Evolutionary conservation across 352 stramenopile genomes (phyloP), one percentile per base, ranked within the genome.

Genomic region (Globisporangium okanoganense): DNA sequence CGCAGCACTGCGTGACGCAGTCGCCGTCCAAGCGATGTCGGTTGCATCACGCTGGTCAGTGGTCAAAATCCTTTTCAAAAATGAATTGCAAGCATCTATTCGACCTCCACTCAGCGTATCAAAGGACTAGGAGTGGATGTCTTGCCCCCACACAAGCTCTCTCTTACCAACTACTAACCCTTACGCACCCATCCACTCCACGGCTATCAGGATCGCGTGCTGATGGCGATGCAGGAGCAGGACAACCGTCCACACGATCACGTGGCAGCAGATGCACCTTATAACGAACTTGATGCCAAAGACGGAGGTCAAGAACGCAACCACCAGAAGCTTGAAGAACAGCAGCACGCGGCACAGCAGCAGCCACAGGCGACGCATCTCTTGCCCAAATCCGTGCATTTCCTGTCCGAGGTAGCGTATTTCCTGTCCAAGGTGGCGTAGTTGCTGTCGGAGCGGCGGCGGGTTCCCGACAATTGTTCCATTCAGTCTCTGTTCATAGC

Each of bases 231-330:
- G 36, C 61, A 51, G 22, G 36, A 61, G 14, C 27, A n/a, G 25
- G 20, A 58, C 8, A 1, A 41, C 16, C 9, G 53, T 40, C 38
- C 47, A 61, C 9, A 55, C 33, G 5, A 59, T 16, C n/a, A 86
- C 33, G 47, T 83, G 82, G 24, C 67, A 18, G 18, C 66, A 70
- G 25, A 84, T 64, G 38, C 85, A 86, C 0, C 1, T 41, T 18
- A 41, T 1, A 18, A 41, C 0, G 12, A 69, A 13, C 9, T 78
- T 71, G 51, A 89, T 76, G 38, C 79, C 79, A 56, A 85, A 87
- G 27, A 72, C 50, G 9, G 70, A 77, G 55, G 86, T 79, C 38
- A 86, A 52, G 14, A 61, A 51, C 35, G 83, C 76, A 45, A 90
- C 78, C 7, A 78, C 29, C n/a, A 80, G 60, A 43, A 90, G 85